These are phyloP conservation scores for Fusarium vanettenii DNA, from an alignment of 2,329 filamentous ascomycete species.

Conservation along the genomic window DNA sequence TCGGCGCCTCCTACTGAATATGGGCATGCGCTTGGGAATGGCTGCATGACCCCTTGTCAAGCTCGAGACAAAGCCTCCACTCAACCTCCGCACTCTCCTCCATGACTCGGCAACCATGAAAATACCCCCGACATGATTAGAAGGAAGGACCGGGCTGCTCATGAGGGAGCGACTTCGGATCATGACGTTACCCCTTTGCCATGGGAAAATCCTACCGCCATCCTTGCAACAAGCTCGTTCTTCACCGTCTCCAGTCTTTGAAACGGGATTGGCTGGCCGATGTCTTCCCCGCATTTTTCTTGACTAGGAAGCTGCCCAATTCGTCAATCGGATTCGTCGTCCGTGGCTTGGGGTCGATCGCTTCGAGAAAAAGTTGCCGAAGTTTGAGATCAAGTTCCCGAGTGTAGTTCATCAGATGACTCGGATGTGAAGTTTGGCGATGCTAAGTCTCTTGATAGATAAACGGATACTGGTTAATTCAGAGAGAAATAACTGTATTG, in stretches of 20 bases:
- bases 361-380: neutral
- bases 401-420: neutral
- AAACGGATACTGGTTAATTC: neutral
- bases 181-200: neutral
- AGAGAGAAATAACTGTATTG: neutral
- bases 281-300: slow-evolving; percentile 4
- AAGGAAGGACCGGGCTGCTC: neutral
- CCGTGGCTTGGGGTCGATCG: neutral
- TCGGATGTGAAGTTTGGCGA: neutral
- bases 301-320: neutral
- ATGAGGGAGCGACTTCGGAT: neutral
- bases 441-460: neutral
- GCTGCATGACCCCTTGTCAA: neutral
- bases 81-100: slow-evolving; percentile 10
- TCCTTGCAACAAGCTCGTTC: neutral
- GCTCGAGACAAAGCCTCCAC: neutral
- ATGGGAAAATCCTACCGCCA: slow-evolving; percentile 5
- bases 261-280: neutral
- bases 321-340: neutral
- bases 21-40: neutral
- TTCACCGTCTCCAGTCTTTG: neutral
- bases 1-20: slow-evolving; percentile 30
- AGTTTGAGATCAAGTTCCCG: neutral
- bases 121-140: slow-evolving; percentile 13
- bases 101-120: neutral